Evolutionary conservation across 306 rosid genomes (phyloP).

Genomic region (Albizia julibrissin): DNA sequence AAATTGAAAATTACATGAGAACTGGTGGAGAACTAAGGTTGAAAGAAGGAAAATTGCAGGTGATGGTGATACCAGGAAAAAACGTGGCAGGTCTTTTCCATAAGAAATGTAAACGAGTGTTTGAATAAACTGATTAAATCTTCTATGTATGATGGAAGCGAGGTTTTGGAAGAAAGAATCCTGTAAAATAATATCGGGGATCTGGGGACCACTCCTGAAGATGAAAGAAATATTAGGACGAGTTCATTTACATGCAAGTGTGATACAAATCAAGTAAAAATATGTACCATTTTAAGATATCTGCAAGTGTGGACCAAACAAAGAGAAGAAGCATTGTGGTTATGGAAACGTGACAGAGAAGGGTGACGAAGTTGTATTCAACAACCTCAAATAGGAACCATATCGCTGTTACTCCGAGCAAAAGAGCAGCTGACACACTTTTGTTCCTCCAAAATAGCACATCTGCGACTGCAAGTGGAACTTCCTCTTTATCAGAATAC

Average conservation of each 20-base stretch:
- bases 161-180: slow-evolving; percentile 55
- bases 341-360: slow-evolving; percentile 70
- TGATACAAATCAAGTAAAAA: neutral
- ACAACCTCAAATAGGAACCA: slow-evolving; percentile 82
- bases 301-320: slow-evolving; percentile 60
- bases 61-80: slow-evolving; percentile 61
- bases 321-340: slow-evolving; percentile 64
- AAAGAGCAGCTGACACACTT: slow-evolving; percentile 50
- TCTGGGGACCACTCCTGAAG: slow-evolving; percentile 57
- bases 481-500: slow-evolving; percentile 17
- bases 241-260: neutral
- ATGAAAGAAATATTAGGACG: neutral
- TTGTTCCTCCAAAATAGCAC: slow-evolving; percentile 68
- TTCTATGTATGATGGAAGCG: slow-evolving; percentile 55
- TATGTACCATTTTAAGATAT: slow-evolving; percentile 57
- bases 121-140: slow-evolving; percentile 49
- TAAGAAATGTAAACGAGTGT: slow-evolving; percentile 51
- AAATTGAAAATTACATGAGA: slow-evolving; percentile 34
- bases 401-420: slow-evolving; percentile 60
- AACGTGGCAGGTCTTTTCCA: slow-evolving; percentile 62
- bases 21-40: neutral
- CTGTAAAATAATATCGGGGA: slow-evolving; percentile 53
- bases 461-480: slow-evolving; percentile 63
- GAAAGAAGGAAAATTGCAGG: neutral
- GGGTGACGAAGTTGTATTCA: slow-evolving; percentile 69